Evolutionary conservation across 805 yeast species (phyloP), one percentile per base, ranked within the genome.

Genomic region (Candida khao-thaluensis): DNA sequence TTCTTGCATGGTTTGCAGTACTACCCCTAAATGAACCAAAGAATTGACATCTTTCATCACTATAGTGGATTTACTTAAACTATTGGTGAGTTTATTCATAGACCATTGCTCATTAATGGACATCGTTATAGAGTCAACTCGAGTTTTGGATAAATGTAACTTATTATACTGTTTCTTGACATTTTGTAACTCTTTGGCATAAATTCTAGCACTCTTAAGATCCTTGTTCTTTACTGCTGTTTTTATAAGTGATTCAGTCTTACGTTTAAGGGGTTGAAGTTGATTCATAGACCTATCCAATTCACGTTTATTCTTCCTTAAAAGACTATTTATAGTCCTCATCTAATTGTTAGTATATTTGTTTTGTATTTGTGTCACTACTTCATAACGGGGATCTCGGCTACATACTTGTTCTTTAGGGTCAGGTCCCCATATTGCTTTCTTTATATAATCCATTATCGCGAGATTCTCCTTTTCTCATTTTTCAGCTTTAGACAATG

Each of bases 351-450:
- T 43, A 60, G 44, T 71, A 79, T 23, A 17, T 8, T 11, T 32
- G 24, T 25, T 7, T 6, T 25, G 20, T 20, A 22, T 22, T 22
- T 8, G 10, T 23, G 17, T 15, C 15, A 4, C 7, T 9, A 12
- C n/a, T 25, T 11, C 10, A 11, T 25, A 12, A 22, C n/a, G n/a
- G n/a, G 10, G 10, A 17, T 4, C 17, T 4, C 31, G n/a, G n/a
- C 17, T 8, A 67, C 77, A 35, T 60, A 73, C 81, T 53, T 84
- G 95, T 53, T 87, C 98, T 54, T 83, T 82, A 29, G 97, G 96
- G 56, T 90, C 96, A 0, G 98, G 97, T 0, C 99, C 99, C 84
- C 95, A 91, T 26, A 91, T 82, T 3, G 90, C 85, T 57, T 82
- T 81, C 65, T 87, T 90, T 23, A 91, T 60, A 58, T 72, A 83